phyloP scores from a whole-genome alignment of 2,329 filamentous ascomycete genomes.

The Penicillium sp. region DNA sequence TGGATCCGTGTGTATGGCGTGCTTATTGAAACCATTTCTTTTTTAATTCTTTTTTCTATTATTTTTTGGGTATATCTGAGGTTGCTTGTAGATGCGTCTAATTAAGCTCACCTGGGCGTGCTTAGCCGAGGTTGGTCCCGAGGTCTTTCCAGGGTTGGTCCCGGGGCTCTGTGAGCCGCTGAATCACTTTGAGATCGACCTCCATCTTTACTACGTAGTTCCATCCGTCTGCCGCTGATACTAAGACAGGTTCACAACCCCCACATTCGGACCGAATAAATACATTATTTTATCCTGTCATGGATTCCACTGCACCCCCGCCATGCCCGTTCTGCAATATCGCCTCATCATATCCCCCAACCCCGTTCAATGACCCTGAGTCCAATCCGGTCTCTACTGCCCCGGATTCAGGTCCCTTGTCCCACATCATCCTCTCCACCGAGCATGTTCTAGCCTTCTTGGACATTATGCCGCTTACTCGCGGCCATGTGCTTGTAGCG shows the following conservation, averaged over 20 bases:
- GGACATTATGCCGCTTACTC: constrained; percentile 85
- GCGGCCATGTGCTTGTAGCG: constrained; percentile 79
- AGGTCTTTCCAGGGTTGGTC: neutral
- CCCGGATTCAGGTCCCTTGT: constrained; percentile 18
- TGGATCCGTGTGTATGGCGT: constrained; percentile 20
- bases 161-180: neutral
- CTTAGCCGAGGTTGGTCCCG: constrained; percentile 16
- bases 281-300: neutral
- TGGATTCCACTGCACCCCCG: constrained; percentile 16
- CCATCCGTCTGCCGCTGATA: neutral
- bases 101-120: neutral
- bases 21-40: constrained; percentile 11
- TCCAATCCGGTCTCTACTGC: constrained; percentile 21
- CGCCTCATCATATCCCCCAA: constrained; percentile 50
- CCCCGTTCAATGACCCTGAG: constrained; percentile 28
- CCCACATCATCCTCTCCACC: constrained; percentile 71
- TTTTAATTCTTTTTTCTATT: constrained; percentile 1
- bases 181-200: neutral
- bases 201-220: neutral
- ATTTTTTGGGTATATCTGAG: neutral
- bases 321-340: constrained; percentile 61
- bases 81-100: neutral
- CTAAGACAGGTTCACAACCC: neutral
- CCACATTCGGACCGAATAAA: neutral
- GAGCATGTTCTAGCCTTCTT: constrained; percentile 79